Conservation (phyloP, 1,139 yeast genomes). For the Geotrichum reessii region DNA sequence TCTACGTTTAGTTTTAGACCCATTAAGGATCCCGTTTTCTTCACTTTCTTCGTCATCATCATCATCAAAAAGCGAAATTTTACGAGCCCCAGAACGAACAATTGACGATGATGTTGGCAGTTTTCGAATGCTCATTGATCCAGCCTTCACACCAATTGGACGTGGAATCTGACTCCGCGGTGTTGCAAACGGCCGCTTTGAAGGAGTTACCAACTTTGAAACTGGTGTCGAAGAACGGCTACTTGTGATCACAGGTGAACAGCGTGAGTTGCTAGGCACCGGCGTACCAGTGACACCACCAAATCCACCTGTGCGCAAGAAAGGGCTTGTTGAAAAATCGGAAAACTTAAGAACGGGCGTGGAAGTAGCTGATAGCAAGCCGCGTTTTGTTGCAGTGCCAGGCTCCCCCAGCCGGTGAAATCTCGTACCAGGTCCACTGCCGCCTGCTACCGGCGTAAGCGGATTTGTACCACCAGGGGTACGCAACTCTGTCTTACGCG, state of each 20-base stretch:
- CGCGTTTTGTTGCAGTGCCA: not conserved
- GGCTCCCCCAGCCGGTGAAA: conserved; percentile 1
- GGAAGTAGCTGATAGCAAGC: not conserved
- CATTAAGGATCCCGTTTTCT: not conserved
- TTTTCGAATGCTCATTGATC: not conserved
- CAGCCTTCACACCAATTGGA: not conserved
- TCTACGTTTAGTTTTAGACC: not conserved
- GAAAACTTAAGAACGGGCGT: not conserved
- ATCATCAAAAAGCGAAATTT: conserved; percentile 10
- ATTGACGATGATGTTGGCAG: not conserved
- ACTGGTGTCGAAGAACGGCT: not conserved
- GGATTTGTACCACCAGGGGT: not conserved
- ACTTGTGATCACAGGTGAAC: not conserved
- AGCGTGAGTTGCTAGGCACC: not conserved
- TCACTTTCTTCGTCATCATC: not conserved
- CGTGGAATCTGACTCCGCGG: not conserved
- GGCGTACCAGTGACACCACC: not conserved
- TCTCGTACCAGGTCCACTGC: conserved; percentile 7
- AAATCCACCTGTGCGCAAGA: not conserved
- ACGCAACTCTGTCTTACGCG: not conserved
- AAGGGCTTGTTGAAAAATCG: conserved; percentile 9
- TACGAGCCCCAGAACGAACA: not conserved
- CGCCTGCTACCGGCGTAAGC: conserved; percentile 7
- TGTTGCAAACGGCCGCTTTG: not conserved
- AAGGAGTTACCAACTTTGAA: not conserved